These are phyloP conservation scores for Trypanosoma scelopori DNA, from an alignment of 208 protist species.

Conservation along the genomic window DNA sequence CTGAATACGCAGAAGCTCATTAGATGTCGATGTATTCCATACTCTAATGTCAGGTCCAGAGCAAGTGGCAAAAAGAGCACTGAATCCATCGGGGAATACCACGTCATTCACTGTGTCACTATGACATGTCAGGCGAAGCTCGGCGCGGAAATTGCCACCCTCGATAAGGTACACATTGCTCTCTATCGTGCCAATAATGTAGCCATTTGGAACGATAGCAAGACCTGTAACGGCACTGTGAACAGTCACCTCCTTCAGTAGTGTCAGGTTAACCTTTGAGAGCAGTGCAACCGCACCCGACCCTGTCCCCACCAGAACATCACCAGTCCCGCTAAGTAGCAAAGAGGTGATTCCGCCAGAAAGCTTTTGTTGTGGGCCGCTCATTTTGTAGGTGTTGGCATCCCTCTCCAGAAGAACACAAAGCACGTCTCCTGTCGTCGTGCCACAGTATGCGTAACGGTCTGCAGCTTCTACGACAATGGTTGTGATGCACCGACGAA, in stretches of 20 bases:
- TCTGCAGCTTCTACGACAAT: slow-evolving; percentile 86
- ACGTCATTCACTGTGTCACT: slow-evolving; percentile 92
- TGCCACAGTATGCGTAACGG: slow-evolving; percentile 91
- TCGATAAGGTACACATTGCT: slow-evolving; percentile 94
- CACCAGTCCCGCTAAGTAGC: slow-evolving; percentile 57
- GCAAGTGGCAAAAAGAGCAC: slow-evolving; percentile 95
- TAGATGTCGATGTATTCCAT: slow-evolving; percentile 91
- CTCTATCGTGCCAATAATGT: slow-evolving; percentile 86
- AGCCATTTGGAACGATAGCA: slow-evolving; percentile 68
- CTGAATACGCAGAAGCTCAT: slow-evolving; percentile 94
- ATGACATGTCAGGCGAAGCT: slow-evolving; percentile 95
- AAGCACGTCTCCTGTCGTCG: slow-evolving; percentile 92
- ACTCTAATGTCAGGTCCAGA: slow-evolving; percentile 93
- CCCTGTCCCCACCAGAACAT: slow-evolving; percentile 92
- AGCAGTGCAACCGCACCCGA: slow-evolving; percentile 87
- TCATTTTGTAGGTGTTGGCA: slow-evolving; percentile 90
- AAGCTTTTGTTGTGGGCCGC: slow-evolving; percentile 87
- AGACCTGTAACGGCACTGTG: slow-evolving; percentile 89
- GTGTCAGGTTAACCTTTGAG: slow-evolving; percentile 85
- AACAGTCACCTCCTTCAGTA: slow-evolving; percentile 66
- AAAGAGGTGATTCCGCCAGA: slow-evolving; percentile 83
- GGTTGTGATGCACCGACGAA: slow-evolving; percentile 74
- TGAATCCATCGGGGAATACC: slow-evolving; percentile 90
- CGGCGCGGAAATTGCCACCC: slow-evolving; percentile 79
- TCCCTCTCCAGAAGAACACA: slow-evolving; percentile 76